Evolutionary conservation across 495 filamentous ascomycete species (phyloP).

Genomic region (Trichoderma virens): DNA sequence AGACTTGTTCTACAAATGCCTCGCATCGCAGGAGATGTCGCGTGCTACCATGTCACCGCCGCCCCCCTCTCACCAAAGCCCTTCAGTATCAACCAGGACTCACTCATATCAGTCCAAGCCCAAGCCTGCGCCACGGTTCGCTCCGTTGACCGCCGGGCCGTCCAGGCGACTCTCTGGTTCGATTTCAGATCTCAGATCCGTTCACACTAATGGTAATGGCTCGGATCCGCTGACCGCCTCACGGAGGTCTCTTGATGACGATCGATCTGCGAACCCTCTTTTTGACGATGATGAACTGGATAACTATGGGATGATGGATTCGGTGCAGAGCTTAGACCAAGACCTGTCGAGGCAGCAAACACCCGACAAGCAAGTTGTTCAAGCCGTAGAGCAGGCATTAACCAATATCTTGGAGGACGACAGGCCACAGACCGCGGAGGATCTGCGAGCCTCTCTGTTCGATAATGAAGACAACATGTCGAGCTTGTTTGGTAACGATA

Average conservation of each 20-base stretch:
- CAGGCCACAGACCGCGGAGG: slow-evolving; percentile 52
- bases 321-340: slow-evolving; percentile 46
- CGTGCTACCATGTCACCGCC: slow-evolving; percentile 25
- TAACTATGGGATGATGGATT: slow-evolving; percentile 44
- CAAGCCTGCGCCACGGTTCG: slow-evolving; percentile 30
- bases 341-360: slow-evolving; percentile 26
- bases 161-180: slow-evolving; percentile 34
- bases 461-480: slow-evolving; percentile 43
- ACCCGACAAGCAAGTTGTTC: slow-evolving; percentile 58
- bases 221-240: slow-evolving; percentile 28
- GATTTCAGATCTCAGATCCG: slow-evolving; percentile 31
- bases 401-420: slow-evolving; percentile 84
- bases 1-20: slow-evolving; percentile 89
- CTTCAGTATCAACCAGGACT: slow-evolving; percentile 16
- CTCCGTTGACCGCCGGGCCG: slow-evolving; percentile 23
- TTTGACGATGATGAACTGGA: slow-evolving; percentile 51
- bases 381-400: slow-evolving; percentile 91
- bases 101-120: slow-evolving; percentile 33
- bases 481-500: slow-evolving; percentile 38
- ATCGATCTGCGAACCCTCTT: slow-evolving; percentile 22
- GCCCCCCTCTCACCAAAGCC: slow-evolving; percentile 15
- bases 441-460: slow-evolving; percentile 49
- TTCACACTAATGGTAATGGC: slow-evolving; percentile 24
- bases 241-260: slow-evolving; percentile 41
- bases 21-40: slow-evolving; percentile 78